Conservation (phyloP, 2,329 filamentous ascomycete species). For the Pleoardoris graminearum region DNA sequence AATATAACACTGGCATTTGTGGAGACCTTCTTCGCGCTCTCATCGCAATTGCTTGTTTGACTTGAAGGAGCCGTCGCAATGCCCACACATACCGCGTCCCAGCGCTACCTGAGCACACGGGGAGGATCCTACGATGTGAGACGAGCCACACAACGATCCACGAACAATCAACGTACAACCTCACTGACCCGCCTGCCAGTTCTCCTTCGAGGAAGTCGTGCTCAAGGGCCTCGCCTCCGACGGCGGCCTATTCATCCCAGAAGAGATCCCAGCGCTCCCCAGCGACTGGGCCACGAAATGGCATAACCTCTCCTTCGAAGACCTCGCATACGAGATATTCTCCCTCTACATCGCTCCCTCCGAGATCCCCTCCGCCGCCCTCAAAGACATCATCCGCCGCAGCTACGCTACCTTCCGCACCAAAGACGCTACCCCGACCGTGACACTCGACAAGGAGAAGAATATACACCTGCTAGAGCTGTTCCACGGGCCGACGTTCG, state of each 20-base stretch:
- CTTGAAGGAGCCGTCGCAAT: slow-evolving; percentile 28
- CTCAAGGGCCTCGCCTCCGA: slow-evolving; percentile 86
- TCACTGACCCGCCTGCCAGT: slow-evolving; percentile 51
- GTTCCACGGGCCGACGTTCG: slow-evolving; percentile 93
- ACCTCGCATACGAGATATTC: slow-evolving; percentile 83
- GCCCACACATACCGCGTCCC: slow-evolving; percentile 57
- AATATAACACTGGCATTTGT: slow-evolving; percentile 4
- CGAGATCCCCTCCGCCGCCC: slow-evolving; percentile 79
- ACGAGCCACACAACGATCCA: no score
- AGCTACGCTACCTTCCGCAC: slow-evolving; percentile 90
- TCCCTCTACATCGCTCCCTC: slow-evolving; percentile 81
- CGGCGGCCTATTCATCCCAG: slow-evolving; percentile 86
- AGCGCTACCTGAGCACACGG: slow-evolving; percentile 65
- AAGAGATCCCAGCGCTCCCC: slow-evolving; percentile 71
- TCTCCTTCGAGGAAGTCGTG: slow-evolving; percentile 89
- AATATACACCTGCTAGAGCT: slow-evolving; percentile 88
- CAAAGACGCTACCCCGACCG: slow-evolving; percentile 75
- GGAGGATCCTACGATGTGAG: slow-evolving; percentile 65
- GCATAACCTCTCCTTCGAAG: slow-evolving; percentile 76
- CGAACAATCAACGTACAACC: background rate
- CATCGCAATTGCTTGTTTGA: slow-evolving; percentile 10
- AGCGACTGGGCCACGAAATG: slow-evolving; percentile 69
- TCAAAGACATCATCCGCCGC: slow-evolving; percentile 79
- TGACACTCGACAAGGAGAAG: slow-evolving; percentile 70
- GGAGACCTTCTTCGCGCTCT: background rate